Evolutionary conservation across 805 yeast species (phyloP), one percentile per base, ranked within the genome.

Genomic region (Starmerella bombi): DNA sequence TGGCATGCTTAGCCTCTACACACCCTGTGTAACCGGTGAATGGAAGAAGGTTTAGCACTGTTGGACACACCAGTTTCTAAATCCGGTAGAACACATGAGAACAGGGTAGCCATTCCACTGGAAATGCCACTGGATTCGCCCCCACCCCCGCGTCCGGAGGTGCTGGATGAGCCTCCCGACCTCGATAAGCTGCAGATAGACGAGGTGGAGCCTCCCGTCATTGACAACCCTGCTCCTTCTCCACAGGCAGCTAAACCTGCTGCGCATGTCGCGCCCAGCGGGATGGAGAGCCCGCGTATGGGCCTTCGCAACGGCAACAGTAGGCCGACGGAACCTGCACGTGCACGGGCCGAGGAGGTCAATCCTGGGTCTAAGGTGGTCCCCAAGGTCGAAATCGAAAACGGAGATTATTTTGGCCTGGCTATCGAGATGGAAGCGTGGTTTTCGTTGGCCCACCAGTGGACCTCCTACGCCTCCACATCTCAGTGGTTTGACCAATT

Each of bases 301-400:
- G 12, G 20, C 21, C n/a, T n/a, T n/a, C n/a, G n/a, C n/a, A 27
- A 14, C 10, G 25, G 25, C 18, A n/a, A 17, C 23, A 7, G 31
- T 9, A 21, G 22, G 28, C 35, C 20, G 33, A 22, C 42, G 5
- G 45, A 46, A 25, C 32, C 36, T 8, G 27, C 31, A 16, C 44
- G 57, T 3, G 50, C 55, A 7, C 47, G 57, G 4, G 50, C 57
- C 14, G 50, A 49, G 27, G 56, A 53, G 37, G 33, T 53, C 18
- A 41, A 45, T 33, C 35, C 53, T 16, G 40, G 48, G 5, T 37
- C 47, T n/a, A 41, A 43, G 21, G 37, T 49, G 2, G 45, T 50
- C 2, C 57, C 57, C 6, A 40, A 37, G 17, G 44, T 53, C n/a
- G 47, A 43, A 29, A 37, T 37, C 14, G 8, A 33, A 9, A 35